phyloP scores from a whole-genome alignment of 1,284 basidiomycete species.

The Baeospora myosura region DNA sequence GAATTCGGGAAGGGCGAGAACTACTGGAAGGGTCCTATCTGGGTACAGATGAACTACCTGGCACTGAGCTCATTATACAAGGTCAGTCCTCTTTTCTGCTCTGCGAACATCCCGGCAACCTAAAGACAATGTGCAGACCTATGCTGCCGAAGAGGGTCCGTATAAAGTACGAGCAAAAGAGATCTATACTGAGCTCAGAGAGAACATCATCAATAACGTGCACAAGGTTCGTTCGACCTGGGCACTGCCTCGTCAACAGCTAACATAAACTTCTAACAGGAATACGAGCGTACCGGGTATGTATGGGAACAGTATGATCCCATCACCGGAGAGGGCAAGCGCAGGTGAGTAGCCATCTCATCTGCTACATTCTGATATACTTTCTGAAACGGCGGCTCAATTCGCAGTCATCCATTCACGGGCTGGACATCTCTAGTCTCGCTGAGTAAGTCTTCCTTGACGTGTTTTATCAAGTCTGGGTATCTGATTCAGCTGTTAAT shows the following conservation, averaged over 20 bases:
- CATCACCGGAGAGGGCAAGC: conserved; percentile 70
- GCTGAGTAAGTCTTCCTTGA: conserved; percentile 44
- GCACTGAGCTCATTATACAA: conserved; percentile 72
- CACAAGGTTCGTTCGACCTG: conserved; percentile 50
- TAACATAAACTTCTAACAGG: conserved; percentile 40
- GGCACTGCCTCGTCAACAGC: neutral
- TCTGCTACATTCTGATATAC: no score
- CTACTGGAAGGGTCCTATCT: conserved; percentile 95
- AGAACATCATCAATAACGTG: conserved; percentile 82
- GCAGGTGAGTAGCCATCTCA: conserved; percentile 52
- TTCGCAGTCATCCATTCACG: conserved; percentile 8
- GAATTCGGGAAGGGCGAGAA: conserved; percentile 88
- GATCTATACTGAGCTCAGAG: conserved; percentile 75
- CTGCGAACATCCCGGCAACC: conserved; percentile 4
- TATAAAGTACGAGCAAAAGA: conserved; percentile 64
- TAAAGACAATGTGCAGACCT: conserved; percentile 47
- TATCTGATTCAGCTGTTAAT: conserved; percentile 9
- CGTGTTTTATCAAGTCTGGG: no score
- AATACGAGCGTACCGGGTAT: conserved; percentile 86
- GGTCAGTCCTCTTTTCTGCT: conserved; percentile 32
- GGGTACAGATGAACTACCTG: conserved; percentile 96
- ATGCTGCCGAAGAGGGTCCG: conserved; percentile 75
- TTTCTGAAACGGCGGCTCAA: neutral
- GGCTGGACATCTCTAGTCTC: conserved; percentile 81
- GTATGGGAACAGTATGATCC: conserved; percentile 97